Percentiles rank a stretch among this genome's conserved stretches.
phyloP scores from a whole-genome alignment of 2,329 filamentous ascomycete genomes.

The Gnomoniopsis sp. region DNA sequence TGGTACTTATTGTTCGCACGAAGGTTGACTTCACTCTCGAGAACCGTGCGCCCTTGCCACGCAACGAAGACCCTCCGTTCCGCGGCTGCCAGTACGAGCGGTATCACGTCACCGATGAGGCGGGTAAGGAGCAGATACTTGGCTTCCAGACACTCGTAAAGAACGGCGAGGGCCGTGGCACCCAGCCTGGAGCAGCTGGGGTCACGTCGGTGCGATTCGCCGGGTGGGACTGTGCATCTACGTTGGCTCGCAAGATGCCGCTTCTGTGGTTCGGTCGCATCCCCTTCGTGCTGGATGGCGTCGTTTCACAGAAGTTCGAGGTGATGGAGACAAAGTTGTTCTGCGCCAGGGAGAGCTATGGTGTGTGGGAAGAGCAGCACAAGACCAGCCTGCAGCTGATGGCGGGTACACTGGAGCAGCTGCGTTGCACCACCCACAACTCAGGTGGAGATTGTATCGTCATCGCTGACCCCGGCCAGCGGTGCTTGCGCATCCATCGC shows the following conservation, averaged over 20 bases:
- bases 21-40: slow-evolving; percentile 10
- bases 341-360: background rate
- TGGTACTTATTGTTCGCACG: slow-evolving; percentile 4
- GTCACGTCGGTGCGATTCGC: background rate
- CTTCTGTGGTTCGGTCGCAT: slow-evolving; percentile 13
- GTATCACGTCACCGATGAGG: too few species aligned
- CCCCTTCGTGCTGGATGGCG: slow-evolving; percentile 9
- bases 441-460: slow-evolving; percentile 2
- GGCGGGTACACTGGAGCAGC: background rate
- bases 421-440: slow-evolving; percentile 1
- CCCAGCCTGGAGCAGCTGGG: background rate
- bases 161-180: background rate
- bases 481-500: slow-evolving; percentile 2
- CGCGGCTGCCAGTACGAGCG: background rate
- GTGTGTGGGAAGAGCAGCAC: slow-evolving; percentile 1
- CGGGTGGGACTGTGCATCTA: background rate
- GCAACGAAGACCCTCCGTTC: background rate
- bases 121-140: too few species aligned
- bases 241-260: background rate
- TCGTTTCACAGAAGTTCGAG: background rate
- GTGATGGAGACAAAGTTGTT: background rate
- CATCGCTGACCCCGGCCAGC: slow-evolving; percentile 3
- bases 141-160: background rate
- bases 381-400: slow-evolving; percentile 1
- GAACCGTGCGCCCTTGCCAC: background rate